Evolutionary conservation across 2,329 filamentous ascomycete genomes (phyloP), one percentile per base, ranked within the genome.

Genomic region (Rhynchosporium secalis): DNA sequence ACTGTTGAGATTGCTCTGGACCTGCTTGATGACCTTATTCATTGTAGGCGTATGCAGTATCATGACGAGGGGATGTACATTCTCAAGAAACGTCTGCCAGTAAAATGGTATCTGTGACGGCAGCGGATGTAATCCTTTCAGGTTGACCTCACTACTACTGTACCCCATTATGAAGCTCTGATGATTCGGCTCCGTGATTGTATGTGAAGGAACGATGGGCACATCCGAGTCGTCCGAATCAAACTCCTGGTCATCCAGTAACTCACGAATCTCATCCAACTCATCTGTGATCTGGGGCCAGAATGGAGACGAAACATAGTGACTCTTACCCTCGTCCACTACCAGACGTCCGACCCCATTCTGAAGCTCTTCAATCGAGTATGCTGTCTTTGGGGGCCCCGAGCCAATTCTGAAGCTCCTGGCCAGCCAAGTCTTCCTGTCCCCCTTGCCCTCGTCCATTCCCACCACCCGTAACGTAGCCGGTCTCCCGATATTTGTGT

Each of bases 271-370:
- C 54, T 74, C 72, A 8, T 70, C 66, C 10, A 74, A 69, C 80
- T 92, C 89, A 58, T 91, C 89, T 63, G 87, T 90, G 57, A 93
- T 79, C 65, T 84, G 90, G 26, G 88, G 68, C 88, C 88, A 92
- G 70, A 92, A 91, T 6, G 84, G 87, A 73, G 86, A 90, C 76
- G 88, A 91, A 68, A 93, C 85, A 72, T 92, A 93, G 72, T 88
- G 80, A 60, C 85, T 86, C 63, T 84, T 85, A 60, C 81, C 80
- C 62, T 92, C 87, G 65, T 88, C 87, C 41, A 92, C 76, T 0
- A 92, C 87, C 58, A 93, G 75, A 38, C 88, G 79, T 2, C 89
- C 73, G 88, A 74, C 90, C 26, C 67, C 66, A 15, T 33, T 45
- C 15, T 64, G 88, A 60, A 85, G 79, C 49, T 76, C 82, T 70